Base-by-base conservation (phyloP, 208 protist species). In the Phytomonas francai region DNA sequence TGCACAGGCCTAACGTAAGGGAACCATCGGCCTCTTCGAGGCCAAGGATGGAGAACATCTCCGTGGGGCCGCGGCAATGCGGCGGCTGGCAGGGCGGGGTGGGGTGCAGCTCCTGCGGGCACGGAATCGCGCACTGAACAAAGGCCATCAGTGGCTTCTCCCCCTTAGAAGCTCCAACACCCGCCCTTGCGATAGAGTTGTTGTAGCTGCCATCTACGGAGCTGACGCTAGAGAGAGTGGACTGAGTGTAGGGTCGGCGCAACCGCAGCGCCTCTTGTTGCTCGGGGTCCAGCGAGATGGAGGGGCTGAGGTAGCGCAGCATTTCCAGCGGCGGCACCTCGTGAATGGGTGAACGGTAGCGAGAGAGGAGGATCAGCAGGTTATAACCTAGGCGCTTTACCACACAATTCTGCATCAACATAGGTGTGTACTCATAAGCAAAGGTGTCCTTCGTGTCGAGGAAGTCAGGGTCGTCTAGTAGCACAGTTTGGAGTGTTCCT, bases 11-110 rank as follows among this genome's bases (percentile, higher is more conserved):
- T 22, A 89, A 65, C 33, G 73, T 83, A 6, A 89, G 64, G 25
- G 83, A 84, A 28, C 77, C 77, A 71, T 85, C 82, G 2, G 61
- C 62, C 64, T 84, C 82, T 31, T 88, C 82, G 31, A 84, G 36
- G 34, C 79, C 82, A 32, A 84, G 60, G 32, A 80, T 71, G 25
- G 72, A 54, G 27, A 67, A 76, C 11, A 56, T 68, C 39, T 6
- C 39, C 9, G 39, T 49, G 39, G 39, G 39, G 39, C 39, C 39
- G 39, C 39, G 39, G 39, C 39, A 49, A 19, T 49, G 39, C 1
- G 39, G 39, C 2, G 39, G 39, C 39, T 49, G 39, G 39, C 39
- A 60, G 29, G 61, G 51, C 12, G 59, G 66, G 56, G 74, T 34
- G 27, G 51, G 25, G n/a, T 51, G 34, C 31, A 67, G 59, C 19